Evolutionary conservation across 331 rosid genomes (phyloP).

Genomic region (Acacia pycnantha): DNA sequence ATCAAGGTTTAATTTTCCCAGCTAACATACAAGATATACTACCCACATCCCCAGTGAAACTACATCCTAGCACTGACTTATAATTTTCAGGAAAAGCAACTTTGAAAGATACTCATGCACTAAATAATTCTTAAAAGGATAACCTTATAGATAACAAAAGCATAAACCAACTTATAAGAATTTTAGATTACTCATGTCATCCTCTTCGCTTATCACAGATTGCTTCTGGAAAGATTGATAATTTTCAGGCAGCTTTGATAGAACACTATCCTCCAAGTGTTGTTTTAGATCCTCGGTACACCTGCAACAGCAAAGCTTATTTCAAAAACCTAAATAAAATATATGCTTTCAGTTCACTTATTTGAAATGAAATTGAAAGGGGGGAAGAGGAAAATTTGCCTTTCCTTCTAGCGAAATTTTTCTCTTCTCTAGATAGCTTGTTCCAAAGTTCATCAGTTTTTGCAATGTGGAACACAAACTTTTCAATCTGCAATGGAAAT

Average conservation of each 20-base stretch:
- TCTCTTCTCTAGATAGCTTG: slow-evolving; percentile 77
- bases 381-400: slow-evolving; percentile 2
- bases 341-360: background rate
- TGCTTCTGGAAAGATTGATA: slow-evolving; percentile 70
- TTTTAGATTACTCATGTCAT: slow-evolving; percentile 80
- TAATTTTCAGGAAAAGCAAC: slow-evolving; percentile 18
- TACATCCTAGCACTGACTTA: slow-evolving; percentile 1
- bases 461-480: slow-evolving; percentile 66
- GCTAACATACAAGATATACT: background rate
- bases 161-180: slow-evolving; percentile 25
- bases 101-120: background rate
- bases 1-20: background rate
- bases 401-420: slow-evolving; percentile 57
- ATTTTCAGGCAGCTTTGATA: slow-evolving; percentile 73
- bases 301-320: slow-evolving; percentile 49
- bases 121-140: slow-evolving; percentile 6
- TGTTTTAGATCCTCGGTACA: slow-evolving; percentile 62
- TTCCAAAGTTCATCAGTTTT: slow-evolving; percentile 58
- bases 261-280: slow-evolving; percentile 73
- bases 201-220: slow-evolving; percentile 79
- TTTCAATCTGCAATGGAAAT: slow-evolving; percentile 70
- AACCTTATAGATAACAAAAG: slow-evolving; percentile 2
- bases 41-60: background rate
- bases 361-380: background rate
- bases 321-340: slow-evolving; percentile 30